Base-by-base conservation (phyloP, 2,329 filamentous ascomycete species). In the Ampelomyces quisqualis region DNA sequence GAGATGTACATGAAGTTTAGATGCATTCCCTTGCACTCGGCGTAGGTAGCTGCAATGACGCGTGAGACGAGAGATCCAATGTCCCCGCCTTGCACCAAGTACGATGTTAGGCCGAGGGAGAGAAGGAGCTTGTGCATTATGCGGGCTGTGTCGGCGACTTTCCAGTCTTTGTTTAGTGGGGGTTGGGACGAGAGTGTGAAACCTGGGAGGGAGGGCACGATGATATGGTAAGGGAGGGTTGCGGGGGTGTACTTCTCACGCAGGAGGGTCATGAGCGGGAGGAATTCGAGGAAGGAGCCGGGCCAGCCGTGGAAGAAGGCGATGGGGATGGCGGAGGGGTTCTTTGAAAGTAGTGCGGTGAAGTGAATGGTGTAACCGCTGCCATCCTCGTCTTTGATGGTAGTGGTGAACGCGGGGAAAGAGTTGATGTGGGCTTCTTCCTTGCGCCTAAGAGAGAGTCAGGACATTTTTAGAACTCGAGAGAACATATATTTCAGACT, bases 31-130 rank as follows among this genome's bases (percentile, higher is more conserved):
- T 75, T 78, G 59, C 76, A 80, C 31, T 72, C 69, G 0, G 70
- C 55, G 32, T 72, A 70, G 1, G 57, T 60, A 0, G 61, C 65
- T 3, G 70, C 72, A 30, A 81, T 55, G 0, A 70, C 47, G 9
- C 76, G 61, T 0, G 70, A 62, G 4, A 80, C 41, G 18, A 68
- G 60, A 29, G 69, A 71, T 2, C 78, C 76, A 2, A 82, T 65
- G 49, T 84, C 80, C 3, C 80, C 80, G 7, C 80, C 80, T 56
- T 82, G 78, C 0, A 71, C 70, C 6, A 80, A 58, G 47, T 82
- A 82, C 5, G 28, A 32, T 7, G 65, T 68, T 32, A 82, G 79
- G 0, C 79, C 80, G 3, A 82, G 69, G 0, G 67, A 67, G 2
- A 74, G 45, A 71, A 82, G 77, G 2, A 82, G 50, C 15, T 72